These are phyloP conservation scores for Datisca glomerata DNA, from an alignment of 306 rosid genomes.

Conservation along the genomic window DNA sequence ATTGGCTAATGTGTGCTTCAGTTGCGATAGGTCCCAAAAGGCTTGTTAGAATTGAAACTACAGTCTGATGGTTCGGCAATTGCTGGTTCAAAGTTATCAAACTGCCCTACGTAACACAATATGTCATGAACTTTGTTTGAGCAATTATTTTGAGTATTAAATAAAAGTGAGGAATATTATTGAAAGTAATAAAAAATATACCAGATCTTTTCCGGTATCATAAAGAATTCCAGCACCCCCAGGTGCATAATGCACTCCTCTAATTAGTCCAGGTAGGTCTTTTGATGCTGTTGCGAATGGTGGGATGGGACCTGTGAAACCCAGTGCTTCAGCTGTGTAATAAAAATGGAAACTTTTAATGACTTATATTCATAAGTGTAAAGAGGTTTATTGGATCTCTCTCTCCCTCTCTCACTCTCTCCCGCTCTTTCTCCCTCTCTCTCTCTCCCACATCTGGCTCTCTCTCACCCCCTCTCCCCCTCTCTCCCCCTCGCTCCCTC, in stretches of 20 bases:
- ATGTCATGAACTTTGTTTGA: background rate
- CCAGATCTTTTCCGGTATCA: background rate
- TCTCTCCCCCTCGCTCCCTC: too few relatives aligned
- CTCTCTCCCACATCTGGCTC: too few relatives aligned
- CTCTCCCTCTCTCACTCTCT: too few relatives aligned
- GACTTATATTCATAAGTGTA: too few relatives aligned
- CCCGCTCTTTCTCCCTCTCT: too few relatives aligned
- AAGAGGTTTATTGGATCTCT: too few relatives aligned
- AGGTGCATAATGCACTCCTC: background rate
- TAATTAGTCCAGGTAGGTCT: background rate
- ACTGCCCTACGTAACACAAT: slow-evolving; percentile 28
- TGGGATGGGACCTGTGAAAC: background rate
- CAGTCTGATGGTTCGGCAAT: slow-evolving; percentile 20
- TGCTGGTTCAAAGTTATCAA: slow-evolving; percentile 24
- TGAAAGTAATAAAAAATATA: background rate
- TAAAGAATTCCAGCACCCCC: background rate
- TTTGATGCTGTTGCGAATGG: background rate
- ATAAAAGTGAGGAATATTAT: background rate
- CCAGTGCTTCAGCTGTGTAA: background rate
- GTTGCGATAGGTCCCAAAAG: slow-evolving; percentile 14
- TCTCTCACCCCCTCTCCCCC: too few relatives aligned
- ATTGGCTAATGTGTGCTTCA: slow-evolving; percentile 20
- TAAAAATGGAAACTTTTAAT: background rate
- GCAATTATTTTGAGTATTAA: background rate
- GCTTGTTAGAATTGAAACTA: slow-evolving; percentile 9